Evolutionary conservation across 2,329 filamentous ascomycete species (phyloP), one percentile per base, ranked within the genome.

Genomic region (Trichoderma afroharzianum): DNA sequence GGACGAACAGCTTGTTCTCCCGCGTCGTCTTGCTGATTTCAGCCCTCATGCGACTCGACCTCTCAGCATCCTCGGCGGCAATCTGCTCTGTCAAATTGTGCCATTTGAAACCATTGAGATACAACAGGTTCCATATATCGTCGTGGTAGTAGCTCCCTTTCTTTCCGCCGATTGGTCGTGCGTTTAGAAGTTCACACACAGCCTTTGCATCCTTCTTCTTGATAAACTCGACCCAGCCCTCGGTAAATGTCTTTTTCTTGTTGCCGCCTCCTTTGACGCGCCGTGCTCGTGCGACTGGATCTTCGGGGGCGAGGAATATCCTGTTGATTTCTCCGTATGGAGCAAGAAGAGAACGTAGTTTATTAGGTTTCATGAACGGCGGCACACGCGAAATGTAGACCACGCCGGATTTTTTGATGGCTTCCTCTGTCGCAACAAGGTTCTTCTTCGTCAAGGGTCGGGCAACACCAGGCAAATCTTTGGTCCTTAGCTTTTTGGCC

Each of bases 51-150:
- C 93, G 87, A 76, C 90, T 92, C 68, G 90, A 87, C 71, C 93
- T 84, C 81, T 95, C 93, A 6, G 93, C 93, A 79, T 95, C 93
- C 84, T 97, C 93, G 32, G 91, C 88, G 53, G 92, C 87, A 75
- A 95, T 94, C 82, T 95, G 92, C 80, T 93, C 91, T 71, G 92
- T 94, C 74, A 91, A 81, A 76, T 90, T 85, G 74, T 87, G 84
- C 93, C 93, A 97, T 81, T 95, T 96, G 83, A 96, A 95, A 1
- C 92, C 93, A 74, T 89, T 91, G 73, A 97, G 83, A 78, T 97
- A 97, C 73, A 92, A 87, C 74, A 96, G 83, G 76, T 92, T 95
- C 93, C 93, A 97, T 58, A 97, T 87, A 79, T 97, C 93, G 79
- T 97, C 93, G 76, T 92, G 89, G 83, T 95, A 97, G 79, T 92